These are phyloP conservation scores for Coffea eugenioides DNA, from an alignment of 257 asterid species.

Conservation along the genomic window DNA sequence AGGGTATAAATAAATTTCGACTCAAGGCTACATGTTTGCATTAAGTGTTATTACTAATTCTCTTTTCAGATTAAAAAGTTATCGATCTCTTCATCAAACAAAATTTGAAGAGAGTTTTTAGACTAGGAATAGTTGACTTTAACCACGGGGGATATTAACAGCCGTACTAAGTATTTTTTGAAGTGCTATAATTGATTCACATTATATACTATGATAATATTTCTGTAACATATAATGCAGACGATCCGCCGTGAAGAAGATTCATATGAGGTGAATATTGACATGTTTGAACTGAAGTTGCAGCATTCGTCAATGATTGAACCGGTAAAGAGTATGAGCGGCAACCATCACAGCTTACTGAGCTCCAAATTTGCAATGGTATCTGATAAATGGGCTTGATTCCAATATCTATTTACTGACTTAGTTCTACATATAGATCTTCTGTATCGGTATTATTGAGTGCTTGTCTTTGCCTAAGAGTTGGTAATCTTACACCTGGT, in stretches of 20 bases:
- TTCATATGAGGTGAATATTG: slow-evolving; percentile 44
- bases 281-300: slow-evolving; percentile 53
- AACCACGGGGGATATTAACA: neutral
- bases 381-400: neutral
- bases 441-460: neutral
- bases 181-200: no score
- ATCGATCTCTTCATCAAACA: neutral
- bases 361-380: neutral
- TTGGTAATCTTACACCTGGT: neutral
- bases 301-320: slow-evolving; percentile 36
- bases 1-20: neutral
- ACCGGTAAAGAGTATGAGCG: slow-evolving; percentile 26
- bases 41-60: neutral
- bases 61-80: neutral
- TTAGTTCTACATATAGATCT: neutral
- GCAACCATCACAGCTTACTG: neutral
- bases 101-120: neutral
- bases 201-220: no score
- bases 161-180: neutral
- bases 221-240: slow-evolving; percentile 29
- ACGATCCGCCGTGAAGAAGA: slow-evolving; percentile 48
- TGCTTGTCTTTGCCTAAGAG: neutral
- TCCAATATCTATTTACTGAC: neutral
- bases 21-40: neutral
- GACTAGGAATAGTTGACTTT: neutral